These are phyloP conservation scores for Aspergillus kassunensis DNA, from an alignment of 495 filamentous ascomycete genomes.

Conservation along the genomic window DNA sequence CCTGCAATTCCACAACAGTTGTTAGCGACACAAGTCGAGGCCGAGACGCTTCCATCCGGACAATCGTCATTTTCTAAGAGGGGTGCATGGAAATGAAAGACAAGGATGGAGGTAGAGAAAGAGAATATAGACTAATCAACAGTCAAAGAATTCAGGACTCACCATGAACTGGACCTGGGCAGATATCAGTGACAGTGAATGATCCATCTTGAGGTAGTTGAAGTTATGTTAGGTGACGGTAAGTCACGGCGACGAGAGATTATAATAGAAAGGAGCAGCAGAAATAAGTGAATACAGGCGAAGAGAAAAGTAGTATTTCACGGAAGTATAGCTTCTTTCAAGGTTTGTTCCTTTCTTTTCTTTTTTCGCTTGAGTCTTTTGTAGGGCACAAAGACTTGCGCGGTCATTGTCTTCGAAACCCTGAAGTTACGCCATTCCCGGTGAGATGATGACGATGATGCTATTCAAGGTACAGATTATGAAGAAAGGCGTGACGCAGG, in stretches of 20 bases:
- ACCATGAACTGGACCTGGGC: conserved; percentile 56
- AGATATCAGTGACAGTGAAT: conserved; percentile 47
- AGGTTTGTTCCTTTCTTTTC: conserved; percentile 14
- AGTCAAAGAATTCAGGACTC: conserved; percentile 21
- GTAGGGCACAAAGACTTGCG: conserved; percentile 10
- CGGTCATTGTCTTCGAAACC: conserved; percentile 16
- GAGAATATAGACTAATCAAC: not conserved
- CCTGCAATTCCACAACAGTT: conserved; percentile 48
- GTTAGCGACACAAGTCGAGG: conserved; percentile 14
- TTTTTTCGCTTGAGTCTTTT: conserved; percentile 16
- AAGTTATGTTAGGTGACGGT: not conserved
- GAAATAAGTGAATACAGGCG: not conserved
- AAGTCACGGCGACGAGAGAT: not conserved
- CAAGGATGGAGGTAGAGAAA: conserved; percentile 3
- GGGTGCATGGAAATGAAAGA: not conserved
- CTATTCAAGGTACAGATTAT: conserved; percentile 5
- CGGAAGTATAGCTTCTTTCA: conserved; percentile 5
- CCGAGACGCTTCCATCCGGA: not conserved
- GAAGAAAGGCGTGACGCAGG: not conserved
- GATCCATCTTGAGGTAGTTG: conserved; percentile 36
- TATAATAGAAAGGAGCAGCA: not conserved
- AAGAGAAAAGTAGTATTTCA: not conserved
- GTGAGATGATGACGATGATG: conserved; percentile 1
- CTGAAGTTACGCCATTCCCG: conserved; percentile 22
- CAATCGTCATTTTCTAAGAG: not conserved